phyloP scores from a whole-genome alignment of 257 asterid genomes.

The Leptodermis oblonga region DNA sequence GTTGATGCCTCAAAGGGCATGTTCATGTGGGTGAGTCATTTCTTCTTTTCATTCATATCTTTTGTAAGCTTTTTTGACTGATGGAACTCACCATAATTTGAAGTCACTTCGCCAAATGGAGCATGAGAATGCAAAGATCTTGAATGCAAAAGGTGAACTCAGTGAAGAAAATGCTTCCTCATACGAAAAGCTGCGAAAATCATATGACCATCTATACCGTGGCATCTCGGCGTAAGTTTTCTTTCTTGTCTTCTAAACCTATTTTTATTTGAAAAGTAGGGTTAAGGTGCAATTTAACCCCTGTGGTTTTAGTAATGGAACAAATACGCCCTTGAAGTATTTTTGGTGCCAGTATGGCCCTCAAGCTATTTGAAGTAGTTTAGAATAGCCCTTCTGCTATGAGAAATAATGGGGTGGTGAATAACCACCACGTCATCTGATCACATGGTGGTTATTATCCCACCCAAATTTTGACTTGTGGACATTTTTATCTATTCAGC shows the following conservation, averaged over 20 bases:
- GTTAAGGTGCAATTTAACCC: no score
- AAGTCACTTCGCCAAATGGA: slow-evolving; percentile 98
- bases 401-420: no score
- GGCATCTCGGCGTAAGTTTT: slow-evolving; percentile 85
- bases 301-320: no score
- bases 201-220: slow-evolving; percentile 83
- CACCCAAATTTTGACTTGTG: no score
- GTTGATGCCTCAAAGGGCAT: slow-evolving; percentile 6
- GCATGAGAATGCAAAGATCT: slow-evolving; percentile 87
- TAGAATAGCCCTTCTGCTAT: no score
- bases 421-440: no score
- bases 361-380: no score
- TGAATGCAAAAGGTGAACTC: slow-evolving; percentile 97
- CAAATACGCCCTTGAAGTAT: no score
- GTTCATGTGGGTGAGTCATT: neutral
- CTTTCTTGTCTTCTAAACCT: slow-evolving; percentile 20
- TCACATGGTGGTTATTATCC: no score
- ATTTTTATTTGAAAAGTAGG: neutral
- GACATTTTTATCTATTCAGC: no score
- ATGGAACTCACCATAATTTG: slow-evolving; percentile 18
- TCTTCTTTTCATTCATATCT: slow-evolving; percentile 6
- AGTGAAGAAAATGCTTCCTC: slow-evolving; percentile 84
- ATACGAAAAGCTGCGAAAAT: slow-evolving; percentile 90
- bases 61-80: slow-evolving; percentile 17
- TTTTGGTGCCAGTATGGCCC: no score